phyloP scores from a whole-genome alignment of 495 filamentous ascomycete genomes.

The Hypomontagnella submonticulosa region DNA sequence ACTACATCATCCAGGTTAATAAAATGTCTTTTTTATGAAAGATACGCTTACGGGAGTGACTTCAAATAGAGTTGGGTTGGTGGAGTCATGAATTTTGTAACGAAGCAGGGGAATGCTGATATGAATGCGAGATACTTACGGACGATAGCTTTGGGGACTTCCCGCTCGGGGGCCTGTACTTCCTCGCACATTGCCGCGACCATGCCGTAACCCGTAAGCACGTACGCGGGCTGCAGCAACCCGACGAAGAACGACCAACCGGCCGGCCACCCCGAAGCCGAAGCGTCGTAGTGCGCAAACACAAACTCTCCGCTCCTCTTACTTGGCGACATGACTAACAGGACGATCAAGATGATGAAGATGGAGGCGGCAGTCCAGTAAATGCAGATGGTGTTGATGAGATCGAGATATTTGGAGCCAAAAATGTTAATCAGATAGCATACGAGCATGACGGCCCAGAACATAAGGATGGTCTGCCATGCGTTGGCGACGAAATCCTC shows the following conservation, averaged over 20 bases:
- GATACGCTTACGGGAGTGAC: neutral
- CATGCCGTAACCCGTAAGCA: conserved; percentile 67
- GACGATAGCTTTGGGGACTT: conserved; percentile 67
- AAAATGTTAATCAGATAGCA: conserved; percentile 71
- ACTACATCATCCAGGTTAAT: conserved; percentile 44
- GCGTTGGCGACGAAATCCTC: conserved; percentile 60
- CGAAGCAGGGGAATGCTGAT: too few relatives aligned
- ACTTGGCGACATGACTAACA: conserved; percentile 69
- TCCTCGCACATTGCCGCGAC: conserved; percentile 64
- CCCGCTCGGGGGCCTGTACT: conserved; percentile 63
- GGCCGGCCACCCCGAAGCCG: conserved; percentile 61
- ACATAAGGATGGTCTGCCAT: conserved; percentile 68
- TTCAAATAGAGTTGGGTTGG: neutral
- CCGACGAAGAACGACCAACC: conserved; percentile 71
- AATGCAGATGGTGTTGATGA: conserved; percentile 72
- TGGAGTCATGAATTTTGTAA: too few relatives aligned
- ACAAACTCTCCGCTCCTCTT: conserved; percentile 70
- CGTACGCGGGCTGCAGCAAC: conserved; percentile 59
- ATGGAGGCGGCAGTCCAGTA: conserved; percentile 69
- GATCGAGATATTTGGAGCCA: conserved; percentile 65
- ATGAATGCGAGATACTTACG: conserved; percentile 30
- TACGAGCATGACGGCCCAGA: conserved; percentile 68
- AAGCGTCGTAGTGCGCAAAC: conserved; percentile 69
- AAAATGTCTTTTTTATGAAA: neutral
- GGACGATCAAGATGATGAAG: conserved; percentile 65